Base-by-base conservation (phyloP, 192 early-diverging fungal genomes). In the Mortierella antarctica region DNA sequence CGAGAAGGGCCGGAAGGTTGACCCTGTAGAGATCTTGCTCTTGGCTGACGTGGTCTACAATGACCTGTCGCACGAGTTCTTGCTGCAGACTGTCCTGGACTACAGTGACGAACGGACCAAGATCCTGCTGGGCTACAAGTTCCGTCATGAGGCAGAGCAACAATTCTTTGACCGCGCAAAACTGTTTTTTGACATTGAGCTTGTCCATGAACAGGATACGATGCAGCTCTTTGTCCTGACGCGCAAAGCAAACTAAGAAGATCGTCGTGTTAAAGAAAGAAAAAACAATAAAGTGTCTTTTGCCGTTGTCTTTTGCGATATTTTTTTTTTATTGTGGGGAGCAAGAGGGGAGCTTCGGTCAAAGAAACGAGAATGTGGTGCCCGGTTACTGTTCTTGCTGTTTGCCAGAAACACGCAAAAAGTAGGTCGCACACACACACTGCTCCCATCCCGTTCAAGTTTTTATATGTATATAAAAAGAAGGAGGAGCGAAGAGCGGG, bases 211-310 rank as follows among this genome's bases (percentile, higher is more conserved):
- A 47, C 77, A 80, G 59, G 77, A 80, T 57, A 57, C 77, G 54
- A 72, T 80, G 77, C 70, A 80, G 55, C 70, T 80, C 48, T 80
- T 80, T 68, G 77, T 80, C 12, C 42, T 80, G 12, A 80, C 70
- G 13, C 77, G 70, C 46, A 80, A 80, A 52, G 31, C 53, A 5
- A 50, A 23, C 61, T 62, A 62, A n/a, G 15, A 49, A 64, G 11
- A n/a, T n/a, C n/a, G n/a, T n/a, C 31, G 39, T 23, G 5, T 0
- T 50, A 50, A 40, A 1, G n/a, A 21, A 62, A 23, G 23, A 50
- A 15, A 21, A 14, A 49, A 15, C 14, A 48, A 49, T 23, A 63
- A 50, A 51, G 0, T 13, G 14, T 6, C 23, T 11, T 64, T 47
- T 23, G 47, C 20, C 21, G 18, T 15, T 20, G 54, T 23, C 44